A percentile compares a stretch with the other conserved stretches of the same genome.
Evolutionary conservation across 805 yeast species (phyloP).

Genomic region (Ogataea neopini): DNA sequence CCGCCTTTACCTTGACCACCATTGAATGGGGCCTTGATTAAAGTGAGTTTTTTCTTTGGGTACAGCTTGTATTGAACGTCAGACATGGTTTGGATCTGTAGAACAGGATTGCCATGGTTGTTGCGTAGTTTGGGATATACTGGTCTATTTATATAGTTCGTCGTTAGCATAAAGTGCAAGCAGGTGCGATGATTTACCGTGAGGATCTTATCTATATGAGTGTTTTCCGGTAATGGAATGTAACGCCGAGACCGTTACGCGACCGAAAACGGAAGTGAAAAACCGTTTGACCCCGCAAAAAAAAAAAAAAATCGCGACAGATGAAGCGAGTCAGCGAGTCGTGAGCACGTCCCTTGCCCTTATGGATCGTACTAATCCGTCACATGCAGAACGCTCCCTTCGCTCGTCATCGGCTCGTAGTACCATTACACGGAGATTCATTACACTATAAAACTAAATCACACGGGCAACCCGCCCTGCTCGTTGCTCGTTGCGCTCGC

Average conservation of each 20-base stretch:
- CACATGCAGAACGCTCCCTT: too few relatives aligned
- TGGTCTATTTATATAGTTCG: not conserved
- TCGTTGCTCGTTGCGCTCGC: not conserved
- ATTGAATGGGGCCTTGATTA: constrained; percentile 87
- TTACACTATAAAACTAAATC: too few relatives aligned
- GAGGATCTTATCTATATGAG: too few relatives aligned
- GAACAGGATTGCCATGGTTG: too few relatives aligned
- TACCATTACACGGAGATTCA: too few relatives aligned
- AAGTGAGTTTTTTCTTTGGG: constrained; percentile 56
- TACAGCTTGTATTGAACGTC: constrained; percentile 51
- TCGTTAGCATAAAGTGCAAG: constrained; percentile 1
- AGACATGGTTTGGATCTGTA: constrained; percentile 12
- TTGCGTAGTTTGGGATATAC: too few relatives aligned
- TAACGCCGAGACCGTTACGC: not conserved
- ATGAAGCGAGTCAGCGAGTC: too few relatives aligned
- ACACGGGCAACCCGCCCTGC: too few relatives aligned
- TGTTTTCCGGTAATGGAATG: constrained; percentile 10
- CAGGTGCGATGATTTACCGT: not conserved
- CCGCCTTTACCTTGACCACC: constrained; percentile 96
- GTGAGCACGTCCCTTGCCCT: too few relatives aligned
- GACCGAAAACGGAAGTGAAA: too few relatives aligned
- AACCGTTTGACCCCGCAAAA: not conserved
- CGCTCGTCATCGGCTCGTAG: too few relatives aligned
- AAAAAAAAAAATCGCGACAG: not conserved
- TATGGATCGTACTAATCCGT: too few relatives aligned